Evolutionary conservation across 352 stramenopile genomes (phyloP).

Genomic region (Globisporangium iwayamae): DNA sequence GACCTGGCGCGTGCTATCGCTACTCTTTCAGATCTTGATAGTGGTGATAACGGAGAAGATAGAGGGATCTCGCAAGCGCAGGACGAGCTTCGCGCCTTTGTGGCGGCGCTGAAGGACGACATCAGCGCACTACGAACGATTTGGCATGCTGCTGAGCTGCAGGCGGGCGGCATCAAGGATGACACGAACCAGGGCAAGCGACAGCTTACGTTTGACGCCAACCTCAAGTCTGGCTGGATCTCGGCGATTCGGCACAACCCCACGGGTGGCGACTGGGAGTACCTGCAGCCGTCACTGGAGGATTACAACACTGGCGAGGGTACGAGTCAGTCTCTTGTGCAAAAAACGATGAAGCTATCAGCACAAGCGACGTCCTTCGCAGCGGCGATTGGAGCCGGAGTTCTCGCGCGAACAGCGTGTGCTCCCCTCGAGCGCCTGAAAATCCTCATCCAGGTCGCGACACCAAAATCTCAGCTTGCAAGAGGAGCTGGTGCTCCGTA

Average conservation of each 20-base stretch:
- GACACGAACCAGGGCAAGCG: slow-evolving; percentile 29
- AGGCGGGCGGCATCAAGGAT: slow-evolving; percentile 31
- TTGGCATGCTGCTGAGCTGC: slow-evolving; percentile 68
- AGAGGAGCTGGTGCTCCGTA: slow-evolving; percentile 27
- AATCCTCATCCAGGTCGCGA: slow-evolving; percentile 70
- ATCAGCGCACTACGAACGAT: slow-evolving; percentile 53
- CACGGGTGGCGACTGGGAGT: slow-evolving; percentile 55
- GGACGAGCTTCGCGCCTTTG: slow-evolving; percentile 43
- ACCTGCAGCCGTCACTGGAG: slow-evolving; percentile 34
- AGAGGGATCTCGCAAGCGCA: slow-evolving; percentile 19
- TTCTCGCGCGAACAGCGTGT: slow-evolving; percentile 54
- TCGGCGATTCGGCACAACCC: slow-evolving; percentile 71
- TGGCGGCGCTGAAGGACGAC: slow-evolving; percentile 40
- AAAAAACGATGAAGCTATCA: slow-evolving; percentile 19
- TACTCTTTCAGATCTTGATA: slow-evolving; percentile 21
- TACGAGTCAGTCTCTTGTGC: neutral
- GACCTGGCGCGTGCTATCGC: slow-evolving; percentile 61
- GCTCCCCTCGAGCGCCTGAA: slow-evolving; percentile 80
- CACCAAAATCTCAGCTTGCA: slow-evolving; percentile 17
- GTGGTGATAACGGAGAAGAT: slow-evolving; percentile 14
- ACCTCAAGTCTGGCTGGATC: slow-evolving; percentile 72
- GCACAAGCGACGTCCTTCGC: slow-evolving; percentile 48
- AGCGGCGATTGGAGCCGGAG: slow-evolving; percentile 64
- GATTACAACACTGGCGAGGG: neutral
- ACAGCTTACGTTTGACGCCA: slow-evolving; percentile 62